Evolutionary conservation across 2,329 filamentous ascomycete genomes (phyloP).

Genomic region (Colletotrichum simmondsii): DNA sequence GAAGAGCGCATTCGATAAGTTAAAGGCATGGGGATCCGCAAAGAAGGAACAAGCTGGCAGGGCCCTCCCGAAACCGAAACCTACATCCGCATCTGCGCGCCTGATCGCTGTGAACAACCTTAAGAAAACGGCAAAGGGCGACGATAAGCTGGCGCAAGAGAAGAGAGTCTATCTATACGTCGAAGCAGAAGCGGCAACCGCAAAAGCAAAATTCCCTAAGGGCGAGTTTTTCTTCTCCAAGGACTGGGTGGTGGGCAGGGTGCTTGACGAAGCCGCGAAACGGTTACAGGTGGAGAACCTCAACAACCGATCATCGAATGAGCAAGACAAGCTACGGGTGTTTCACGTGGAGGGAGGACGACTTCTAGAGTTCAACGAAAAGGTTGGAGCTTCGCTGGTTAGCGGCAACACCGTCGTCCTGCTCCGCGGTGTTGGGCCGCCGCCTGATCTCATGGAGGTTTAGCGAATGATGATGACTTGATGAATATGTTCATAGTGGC

Average conservation of each 20-base stretch:
- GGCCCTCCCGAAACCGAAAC: slow-evolving; percentile 71
- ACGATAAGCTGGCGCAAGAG: slow-evolving; percentile 80
- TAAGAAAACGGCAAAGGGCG: slow-evolving; percentile 91
- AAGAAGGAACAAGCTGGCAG: slow-evolving; percentile 74
- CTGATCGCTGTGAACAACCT: slow-evolving; percentile 78
- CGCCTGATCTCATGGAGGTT: slow-evolving; percentile 76
- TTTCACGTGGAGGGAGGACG: slow-evolving; percentile 94
- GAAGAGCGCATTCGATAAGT: slow-evolving; percentile 77
- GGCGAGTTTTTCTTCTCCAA: slow-evolving; percentile 83
- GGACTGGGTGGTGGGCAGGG: slow-evolving; percentile 90
- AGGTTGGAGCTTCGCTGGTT: slow-evolving; percentile 77
- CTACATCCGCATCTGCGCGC: slow-evolving; percentile 71
- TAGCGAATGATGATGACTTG: slow-evolving; percentile 24
- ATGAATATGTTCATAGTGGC: slow-evolving; percentile 26
- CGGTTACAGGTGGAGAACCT: slow-evolving; percentile 83
- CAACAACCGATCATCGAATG: slow-evolving; percentile 81
- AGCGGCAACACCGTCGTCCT: slow-evolving; percentile 93
- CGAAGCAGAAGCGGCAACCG: slow-evolving; percentile 88
- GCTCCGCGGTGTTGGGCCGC: slow-evolving; percentile 84
- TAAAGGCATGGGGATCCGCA: slow-evolving; percentile 83
- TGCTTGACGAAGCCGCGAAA: slow-evolving; percentile 82
- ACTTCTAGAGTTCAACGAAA: slow-evolving; percentile 88
- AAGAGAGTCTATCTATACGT: slow-evolving; percentile 93
- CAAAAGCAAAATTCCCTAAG: slow-evolving; percentile 83
- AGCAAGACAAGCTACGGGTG: slow-evolving; percentile 83